Base-by-base conservation (phyloP, 495 filamentous ascomycete species). In the Tuber calosporum region DNA sequence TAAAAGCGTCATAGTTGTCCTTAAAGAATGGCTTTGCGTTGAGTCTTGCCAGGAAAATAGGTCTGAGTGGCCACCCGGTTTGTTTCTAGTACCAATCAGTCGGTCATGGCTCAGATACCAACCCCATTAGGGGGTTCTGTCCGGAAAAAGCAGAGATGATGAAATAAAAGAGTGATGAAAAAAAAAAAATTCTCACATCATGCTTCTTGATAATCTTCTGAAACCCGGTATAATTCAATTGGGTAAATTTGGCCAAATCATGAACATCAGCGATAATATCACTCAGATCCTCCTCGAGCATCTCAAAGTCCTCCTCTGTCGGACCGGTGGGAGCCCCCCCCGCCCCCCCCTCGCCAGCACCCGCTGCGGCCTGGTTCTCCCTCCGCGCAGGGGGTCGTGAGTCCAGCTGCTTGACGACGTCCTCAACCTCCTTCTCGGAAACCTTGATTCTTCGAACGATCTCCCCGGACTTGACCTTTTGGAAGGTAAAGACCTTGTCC, bases 181-280 rank as follows among this genome's bases (percentile, higher is more conserved):
- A n/a, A 71, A 45, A n/a, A 53, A 53, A 58, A 62, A 62, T 62
- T 62, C 91, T 71, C 84, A 95, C 93, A 86, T 99, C 95, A 83
- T 99, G 95, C 85, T 99, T 99, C 86, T 99, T 99, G 82, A 99
- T 97, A 79, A 99, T 99, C 86, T 99, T 99, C 86, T 97, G 96
- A 81, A 99, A 99, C 0, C 96, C 95, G 1, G 94, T 97, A 80
- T 99, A 99, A 83, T 99, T 99, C 81, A 99, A 84, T 84, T 97
- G 94, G 7, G 95, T 96, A 79, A 97, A 99, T 84, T 98, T 98
- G 79, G 96, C 96, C 79, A 99, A 85, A 82, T 99, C 95, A 81
- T 99, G 95, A 17, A 99, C 96, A 82, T 99, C 95, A 70, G 96
- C 96, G 82, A 98, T 99, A 79, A 98, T 94, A 82, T 99, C 95